Percentiles rank a stretch among this genome's conserved stretches.
Conservation (phyloP, 495 filamentous ascomycete species). For the Aspergillus steynii region DNA sequence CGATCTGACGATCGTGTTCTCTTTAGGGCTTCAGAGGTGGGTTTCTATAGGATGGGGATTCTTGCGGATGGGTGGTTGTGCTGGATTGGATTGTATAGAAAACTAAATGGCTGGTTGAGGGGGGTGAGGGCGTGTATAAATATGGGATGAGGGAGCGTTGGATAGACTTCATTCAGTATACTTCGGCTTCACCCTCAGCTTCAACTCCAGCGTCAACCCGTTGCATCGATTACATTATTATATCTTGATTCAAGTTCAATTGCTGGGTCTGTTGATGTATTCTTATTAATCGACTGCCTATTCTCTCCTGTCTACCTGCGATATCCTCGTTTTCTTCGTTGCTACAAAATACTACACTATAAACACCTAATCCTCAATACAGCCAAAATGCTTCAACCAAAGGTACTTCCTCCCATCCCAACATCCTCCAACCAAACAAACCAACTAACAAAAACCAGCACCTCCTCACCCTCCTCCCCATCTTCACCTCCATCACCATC, state of each 20-base stretch:
- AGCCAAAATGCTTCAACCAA: constrained; percentile 18
- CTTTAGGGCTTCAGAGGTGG: too few relatives aligned
- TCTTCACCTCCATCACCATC: constrained; percentile 28
- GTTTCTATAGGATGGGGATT: neutral
- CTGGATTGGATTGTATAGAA: too few relatives aligned
- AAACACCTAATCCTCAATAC: neutral
- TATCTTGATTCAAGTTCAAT: too few relatives aligned
- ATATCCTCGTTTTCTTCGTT: too few relatives aligned
- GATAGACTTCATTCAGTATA: neutral
- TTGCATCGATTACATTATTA: too few relatives aligned
- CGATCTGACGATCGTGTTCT: neutral
- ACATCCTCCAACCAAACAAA: neutral
- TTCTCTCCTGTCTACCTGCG: too few relatives aligned
- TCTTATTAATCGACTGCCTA: too few relatives aligned
- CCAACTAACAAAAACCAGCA: constrained; percentile 1
- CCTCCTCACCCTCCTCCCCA: constrained; percentile 7
- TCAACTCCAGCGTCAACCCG: too few relatives aligned
- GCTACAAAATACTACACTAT: too few relatives aligned
- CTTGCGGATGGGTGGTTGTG: neutral
- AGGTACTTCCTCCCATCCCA: neutral
- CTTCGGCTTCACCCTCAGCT: too few relatives aligned
- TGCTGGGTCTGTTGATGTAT: too few relatives aligned
- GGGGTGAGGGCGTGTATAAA: neutral
- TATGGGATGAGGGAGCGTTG: neutral
- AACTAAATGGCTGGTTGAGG: neutral